Conservation (phyloP, 1,284 basidiomycete genomes). For the Schizophyllum amplum region DNA sequence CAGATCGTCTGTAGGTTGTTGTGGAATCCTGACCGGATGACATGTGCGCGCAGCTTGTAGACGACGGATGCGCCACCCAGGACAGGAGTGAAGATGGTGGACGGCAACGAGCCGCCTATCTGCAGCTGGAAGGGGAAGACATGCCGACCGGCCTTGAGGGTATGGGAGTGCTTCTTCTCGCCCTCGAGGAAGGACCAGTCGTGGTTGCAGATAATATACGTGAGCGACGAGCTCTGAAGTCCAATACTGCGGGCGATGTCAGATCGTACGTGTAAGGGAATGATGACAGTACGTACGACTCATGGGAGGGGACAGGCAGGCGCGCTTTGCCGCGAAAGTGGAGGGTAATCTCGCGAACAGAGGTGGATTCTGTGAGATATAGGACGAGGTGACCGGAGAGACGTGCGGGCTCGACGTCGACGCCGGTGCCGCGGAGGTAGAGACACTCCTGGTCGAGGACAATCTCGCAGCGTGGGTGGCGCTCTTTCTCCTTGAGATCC, state of each 20-base stretch:
- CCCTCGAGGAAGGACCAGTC: slow-evolving; percentile 88
- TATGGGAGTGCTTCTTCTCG: slow-evolving; percentile 70
- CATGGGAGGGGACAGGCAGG: slow-evolving; percentile 53
- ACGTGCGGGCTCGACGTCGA: slow-evolving; percentile 73
- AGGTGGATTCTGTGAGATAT: slow-evolving; percentile 71
- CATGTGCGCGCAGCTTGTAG: slow-evolving; percentile 85
- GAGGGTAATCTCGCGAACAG: slow-evolving; percentile 82
- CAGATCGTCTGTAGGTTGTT: slow-evolving; percentile 61
- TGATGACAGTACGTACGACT: slow-evolving; percentile 47
- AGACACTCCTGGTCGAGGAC: slow-evolving; percentile 64
- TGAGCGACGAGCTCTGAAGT: slow-evolving; percentile 39
- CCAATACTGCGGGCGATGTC: slow-evolving; percentile 24
- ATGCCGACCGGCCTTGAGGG: slow-evolving; percentile 84
- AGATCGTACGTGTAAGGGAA: slow-evolving; percentile 9
- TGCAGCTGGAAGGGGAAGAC: slow-evolving; percentile 84
- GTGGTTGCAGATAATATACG: slow-evolving; percentile 69
- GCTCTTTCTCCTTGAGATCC: slow-evolving; percentile 29
- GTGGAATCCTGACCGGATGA: slow-evolving; percentile 66
- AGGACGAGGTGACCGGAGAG: slow-evolving; percentile 75
- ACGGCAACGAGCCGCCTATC: slow-evolving; percentile 77
- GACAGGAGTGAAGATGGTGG: slow-evolving; percentile 54
- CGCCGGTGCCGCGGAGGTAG: slow-evolving; percentile 70
- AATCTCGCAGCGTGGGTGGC: slow-evolving; percentile 60
- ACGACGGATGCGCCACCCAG: slow-evolving; percentile 59
- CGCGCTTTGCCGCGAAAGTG: slow-evolving; percentile 79